Conservation (phyloP, 305 asterid genomes). For the Caryopteris hybrid region DNA sequence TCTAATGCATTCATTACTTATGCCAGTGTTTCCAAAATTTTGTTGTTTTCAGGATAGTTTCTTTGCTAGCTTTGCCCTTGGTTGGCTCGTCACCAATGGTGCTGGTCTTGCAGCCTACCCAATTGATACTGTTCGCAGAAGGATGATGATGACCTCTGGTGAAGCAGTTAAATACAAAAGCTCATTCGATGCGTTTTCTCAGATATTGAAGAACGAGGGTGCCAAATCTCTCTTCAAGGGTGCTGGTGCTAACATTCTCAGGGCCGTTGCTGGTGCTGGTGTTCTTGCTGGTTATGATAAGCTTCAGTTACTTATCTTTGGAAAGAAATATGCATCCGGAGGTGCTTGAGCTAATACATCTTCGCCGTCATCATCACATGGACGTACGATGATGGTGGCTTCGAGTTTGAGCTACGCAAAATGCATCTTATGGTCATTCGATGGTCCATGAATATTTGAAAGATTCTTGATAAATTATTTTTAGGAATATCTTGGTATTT, state of each 20-base stretch:
- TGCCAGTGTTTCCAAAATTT: not conserved
- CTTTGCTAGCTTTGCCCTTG: slow-evolving; percentile 55
- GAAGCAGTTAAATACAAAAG: slow-evolving; percentile 59
- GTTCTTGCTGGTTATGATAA: slow-evolving; percentile 71
- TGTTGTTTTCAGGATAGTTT: slow-evolving; percentile 43
- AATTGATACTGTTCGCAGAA: slow-evolving; percentile 50
- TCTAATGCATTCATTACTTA: too few relatives aligned
- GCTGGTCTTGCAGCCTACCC: slow-evolving; percentile 62
- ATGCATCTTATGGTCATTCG: too few relatives aligned
- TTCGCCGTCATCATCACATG: too few relatives aligned
- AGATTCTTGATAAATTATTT: too few relatives aligned
- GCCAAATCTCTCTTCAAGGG: slow-evolving; percentile 57
- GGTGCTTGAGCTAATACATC: too few relatives aligned
- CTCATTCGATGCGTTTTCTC: slow-evolving; percentile 54
- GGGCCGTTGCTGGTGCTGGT: slow-evolving; percentile 68
- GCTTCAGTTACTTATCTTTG: slow-evolving; percentile 41
- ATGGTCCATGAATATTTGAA: too few relatives aligned
- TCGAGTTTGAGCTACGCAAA: too few relatives aligned
- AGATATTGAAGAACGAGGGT: slow-evolving; percentile 59
- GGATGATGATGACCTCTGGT: slow-evolving; percentile 76
- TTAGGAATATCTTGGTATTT: too few relatives aligned
- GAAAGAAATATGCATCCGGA: slow-evolving; percentile 55
- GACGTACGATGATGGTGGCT: too few relatives aligned
- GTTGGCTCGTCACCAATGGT: slow-evolving; percentile 53
- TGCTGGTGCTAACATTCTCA: slow-evolving; percentile 54